A percentile compares a stretch with the other conserved stretches of the same genome.
These are phyloP conservation scores for Thelonectria blattea DNA, from an alignment of 2,329 filamentous ascomycete species.

Conservation along the genomic window DNA sequence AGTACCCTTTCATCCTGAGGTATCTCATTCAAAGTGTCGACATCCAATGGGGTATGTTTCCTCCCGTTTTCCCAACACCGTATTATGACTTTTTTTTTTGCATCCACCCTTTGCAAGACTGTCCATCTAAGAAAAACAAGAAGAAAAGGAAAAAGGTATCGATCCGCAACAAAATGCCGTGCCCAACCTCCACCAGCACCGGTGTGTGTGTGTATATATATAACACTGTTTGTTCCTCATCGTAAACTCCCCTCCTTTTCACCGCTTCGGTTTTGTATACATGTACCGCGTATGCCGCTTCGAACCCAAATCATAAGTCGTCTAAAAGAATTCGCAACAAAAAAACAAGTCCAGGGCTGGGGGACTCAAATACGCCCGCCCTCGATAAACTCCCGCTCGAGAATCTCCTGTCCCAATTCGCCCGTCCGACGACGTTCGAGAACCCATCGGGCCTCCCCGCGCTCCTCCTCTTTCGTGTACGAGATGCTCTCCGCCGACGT, in stretches of 20 bases:
- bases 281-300: not conserved
- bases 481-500: constrained; percentile 72
- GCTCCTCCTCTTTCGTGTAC: constrained; percentile 69
- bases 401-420: constrained; percentile 69
- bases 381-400: constrained; percentile 68
- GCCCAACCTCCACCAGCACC: not conserved
- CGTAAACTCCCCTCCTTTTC: constrained; percentile 28
- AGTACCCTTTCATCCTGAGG: not conserved
- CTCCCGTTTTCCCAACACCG: constrained; percentile 17
- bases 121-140: not conserved
- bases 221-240: constrained; percentile 11
- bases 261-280: constrained; percentile 16
- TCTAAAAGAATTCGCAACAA: not conserved
- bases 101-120: constrained; percentile 4
- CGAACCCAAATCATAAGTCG: constrained; percentile 19
- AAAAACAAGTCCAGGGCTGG: not conserved
- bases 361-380: constrained; percentile 54
- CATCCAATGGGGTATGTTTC: constrained; percentile 13
- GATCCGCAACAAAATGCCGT: constrained; percentile 1
- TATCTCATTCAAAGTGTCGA: not conserved
- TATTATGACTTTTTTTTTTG: constrained; percentile 23
- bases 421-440: constrained; percentile 71
- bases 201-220: constrained; percentile 24
- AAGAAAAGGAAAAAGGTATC: not conserved
- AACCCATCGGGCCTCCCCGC: constrained; percentile 68